Evolutionary conservation across 768 basidiomycete genomes (phyloP), one percentile per base, ranked within the genome.

Genomic region (Leccinum imitatum): DNA sequence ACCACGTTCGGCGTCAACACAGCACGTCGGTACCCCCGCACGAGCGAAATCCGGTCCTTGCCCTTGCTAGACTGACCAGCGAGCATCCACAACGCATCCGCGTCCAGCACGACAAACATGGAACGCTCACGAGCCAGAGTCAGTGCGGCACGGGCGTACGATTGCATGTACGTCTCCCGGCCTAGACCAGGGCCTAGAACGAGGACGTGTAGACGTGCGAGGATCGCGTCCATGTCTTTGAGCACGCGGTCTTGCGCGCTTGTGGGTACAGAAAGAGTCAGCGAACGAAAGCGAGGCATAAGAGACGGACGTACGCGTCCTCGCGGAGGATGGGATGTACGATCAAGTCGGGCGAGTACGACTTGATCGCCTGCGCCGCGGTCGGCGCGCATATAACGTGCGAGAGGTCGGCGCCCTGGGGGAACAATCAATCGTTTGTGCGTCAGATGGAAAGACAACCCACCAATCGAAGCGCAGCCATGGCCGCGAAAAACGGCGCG

Each of bases 331-430:
- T 92, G 2, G 93, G 95, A 69, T 99, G 96, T 0, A 99, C 97
- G 69, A 99, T 99, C 48, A 99, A 77, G 75, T 99, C 95, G 2
- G 95, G 95, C 4, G 93, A 95, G 73, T 98, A 99, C 0, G 91
- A 89, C 77, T 99, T 99, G 80, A 99, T 99, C 50, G 94, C 90
- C 5, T 82, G 82, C 27, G 94, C 93, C 6, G 97, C 96, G 0
- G 85, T 86, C 0, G 96, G 96, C 6, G 95, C 89, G 76, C 97
- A 99, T 57, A 98, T 96, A 59, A 98, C 93, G 80, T 98, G 97
- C 23, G 95, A 95, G 21, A 98, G 80, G 74, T 98, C 96, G 53
- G 89, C 92, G 35, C 95, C 95, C 91, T 92, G 56, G 14, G n/a
- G 8, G 27, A 27, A 31, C 19, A 27, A 7, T 13, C 48, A 23